Conservation (phyloP, 306 rosid species). For the Lithocarpus polystachyus region DNA sequence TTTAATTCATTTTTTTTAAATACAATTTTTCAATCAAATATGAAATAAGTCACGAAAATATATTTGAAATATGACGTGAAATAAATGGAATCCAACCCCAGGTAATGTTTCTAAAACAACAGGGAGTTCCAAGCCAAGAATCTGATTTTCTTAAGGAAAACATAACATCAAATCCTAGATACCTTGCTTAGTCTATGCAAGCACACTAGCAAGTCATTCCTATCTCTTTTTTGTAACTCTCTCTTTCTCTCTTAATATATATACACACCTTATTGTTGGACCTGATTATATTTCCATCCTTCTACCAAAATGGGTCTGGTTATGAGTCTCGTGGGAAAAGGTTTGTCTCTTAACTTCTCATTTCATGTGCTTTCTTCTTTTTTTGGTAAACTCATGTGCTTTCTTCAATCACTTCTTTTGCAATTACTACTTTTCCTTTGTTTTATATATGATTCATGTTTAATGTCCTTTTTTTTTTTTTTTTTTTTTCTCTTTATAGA, state of each 20-base stretch:
- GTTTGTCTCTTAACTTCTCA: slow-evolving; percentile 19
- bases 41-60: background rate
- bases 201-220: background rate
- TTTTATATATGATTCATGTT: background rate
- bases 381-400: too few species aligned
- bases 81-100: background rate
- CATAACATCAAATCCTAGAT: background rate
- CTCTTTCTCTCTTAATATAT: slow-evolving; percentile 11
- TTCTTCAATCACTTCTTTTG: background rate
- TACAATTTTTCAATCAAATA: too few species aligned
- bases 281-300: background rate
- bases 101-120: slow-evolving; percentile 13
- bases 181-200: slow-evolving; percentile 46
- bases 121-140: slow-evolving; percentile 43
- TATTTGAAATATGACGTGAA: background rate
- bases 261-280: background rate
- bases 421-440: background rate
- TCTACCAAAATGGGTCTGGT: slow-evolving; percentile 35
- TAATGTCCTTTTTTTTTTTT: background rate
- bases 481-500: too few species aligned
- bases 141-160: slow-evolving; percentile 1
- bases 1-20: too few species aligned
- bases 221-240: background rate
- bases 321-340: slow-evolving; percentile 48
- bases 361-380: background rate